A percentile compares a stretch with the other conserved stretches of the same genome.
Evolutionary conservation across 768 basidiomycete species (phyloP).

Genomic region (Xerocomellus chrysenteron): DNA sequence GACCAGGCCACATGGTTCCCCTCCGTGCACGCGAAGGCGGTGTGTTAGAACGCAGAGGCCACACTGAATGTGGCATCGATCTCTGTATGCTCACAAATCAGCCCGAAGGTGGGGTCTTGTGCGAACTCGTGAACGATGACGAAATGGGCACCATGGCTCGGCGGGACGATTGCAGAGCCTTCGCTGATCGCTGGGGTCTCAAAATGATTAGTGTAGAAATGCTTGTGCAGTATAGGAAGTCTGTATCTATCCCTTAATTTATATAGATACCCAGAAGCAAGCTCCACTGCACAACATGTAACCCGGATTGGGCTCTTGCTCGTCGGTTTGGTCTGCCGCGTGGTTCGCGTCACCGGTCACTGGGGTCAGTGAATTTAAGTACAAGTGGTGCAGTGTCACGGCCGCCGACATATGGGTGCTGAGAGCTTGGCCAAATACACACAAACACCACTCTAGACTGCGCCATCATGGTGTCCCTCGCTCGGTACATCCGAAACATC

Average conservation of each 20-base stretch:
- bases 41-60: conserved; percentile 82
- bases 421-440: conserved; percentile 18
- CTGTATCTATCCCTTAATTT: neutral
- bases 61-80: conserved; percentile 91
- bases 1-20: conserved; percentile 96
- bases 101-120: conserved; percentile 72
- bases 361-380: too few relatives aligned
- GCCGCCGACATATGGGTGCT: too few relatives aligned
- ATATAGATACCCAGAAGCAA: neutral
- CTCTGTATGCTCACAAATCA: conserved; percentile 73
- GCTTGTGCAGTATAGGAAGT: conserved; percentile 48
- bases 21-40: conserved; percentile 85
- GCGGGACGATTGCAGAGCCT: conserved; percentile 87
- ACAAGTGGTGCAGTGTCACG: too few relatives aligned
- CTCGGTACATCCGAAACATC: conserved; percentile 73
- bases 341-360: too few relatives aligned
- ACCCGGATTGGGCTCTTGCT: too few relatives aligned
- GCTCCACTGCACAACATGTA: neutral
- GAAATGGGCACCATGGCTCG: conserved; percentile 89
- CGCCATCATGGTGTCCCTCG: conserved; percentile 63
- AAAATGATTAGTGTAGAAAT: conserved; percentile 95
- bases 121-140: conserved; percentile 95
- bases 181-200: conserved; percentile 86
- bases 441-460: conserved; percentile 18
- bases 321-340: too few relatives aligned